Evolutionary conservation across 257 asterid species (phyloP), one percentile per base, ranked within the genome.

Genomic region (Nicotiana tabacum): DNA sequence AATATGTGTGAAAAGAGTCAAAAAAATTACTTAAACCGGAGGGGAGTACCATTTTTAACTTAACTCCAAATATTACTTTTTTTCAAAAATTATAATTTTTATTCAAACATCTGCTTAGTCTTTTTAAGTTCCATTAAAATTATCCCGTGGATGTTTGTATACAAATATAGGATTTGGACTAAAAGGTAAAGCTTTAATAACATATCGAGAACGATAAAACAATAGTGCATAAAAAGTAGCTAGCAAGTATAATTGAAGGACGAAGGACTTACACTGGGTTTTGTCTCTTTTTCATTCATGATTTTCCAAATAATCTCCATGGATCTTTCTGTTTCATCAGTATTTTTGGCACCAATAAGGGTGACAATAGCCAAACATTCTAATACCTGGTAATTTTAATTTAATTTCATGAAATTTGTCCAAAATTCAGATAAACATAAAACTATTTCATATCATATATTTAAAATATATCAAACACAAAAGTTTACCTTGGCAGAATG

Each of bases 221-320:
- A 53, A 53, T 11, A 53, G 17, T 11, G 35, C 35, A 53, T 15
- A 56, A 56, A 56, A 56, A 16, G 21, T 56, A 7, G 17, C 21
- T 56, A 17, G 24, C 24, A 53, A 11, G 64, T 11, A 18, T 18
- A 57, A 57, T 18, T 17, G 5, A 57, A 60, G 30, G 30, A 21
- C 8, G 35, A 62, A 62, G 3, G 18, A 27, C 85, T 10, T 83
- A 87, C 90, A 65, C 62, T 83, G 51, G 74, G 84, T 64, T 61
- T 68, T 30, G 79, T 35, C 12, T 77, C 74, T 29, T 32, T 32
- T 32, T 77, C 61, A 53, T 68, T 11, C 61, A 85, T 83, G 43
- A 85, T 81, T 62, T 83, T 46, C 88, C 90, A 88, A 16, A 88
- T 32, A n/a, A 83, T 83, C 80, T 72, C 82, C 90, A 87, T 85